Evolutionary conservation across 768 basidiomycete genomes (phyloP).

Genomic region (Leucocoprinus sp.): DNA sequence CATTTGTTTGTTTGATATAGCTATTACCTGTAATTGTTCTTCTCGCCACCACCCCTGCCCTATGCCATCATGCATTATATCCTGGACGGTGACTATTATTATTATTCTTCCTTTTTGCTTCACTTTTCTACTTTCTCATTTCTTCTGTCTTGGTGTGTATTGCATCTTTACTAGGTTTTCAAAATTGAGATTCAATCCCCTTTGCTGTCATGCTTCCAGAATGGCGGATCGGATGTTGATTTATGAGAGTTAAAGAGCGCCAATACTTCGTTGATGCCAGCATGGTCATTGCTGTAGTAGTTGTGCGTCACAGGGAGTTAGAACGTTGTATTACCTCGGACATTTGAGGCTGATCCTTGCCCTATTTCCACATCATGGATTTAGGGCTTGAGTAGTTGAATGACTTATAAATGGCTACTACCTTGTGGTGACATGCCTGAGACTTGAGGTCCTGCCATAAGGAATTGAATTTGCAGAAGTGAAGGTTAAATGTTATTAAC

Average conservation of each 20-base stretch:
- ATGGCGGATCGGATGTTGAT: too few species aligned
- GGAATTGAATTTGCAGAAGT: neutral
- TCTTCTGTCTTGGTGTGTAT: slow-evolving; percentile 8
- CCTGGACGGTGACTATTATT: slow-evolving; percentile 12
- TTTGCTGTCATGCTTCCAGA: slow-evolving; percentile 1
- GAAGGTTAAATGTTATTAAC: neutral
- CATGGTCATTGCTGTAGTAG: neutral
- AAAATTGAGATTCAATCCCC: neutral
- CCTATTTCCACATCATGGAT: neutral
- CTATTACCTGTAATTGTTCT: slow-evolving; percentile 4
- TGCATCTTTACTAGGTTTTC: neutral
- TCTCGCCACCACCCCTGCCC: neutral
- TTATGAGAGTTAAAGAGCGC: neutral
- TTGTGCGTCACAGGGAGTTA: too few species aligned
- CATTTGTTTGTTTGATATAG: slow-evolving; percentile 9
- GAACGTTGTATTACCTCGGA: neutral
- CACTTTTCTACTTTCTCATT: neutral
- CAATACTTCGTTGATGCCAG: neutral
- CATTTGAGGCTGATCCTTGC: neutral
- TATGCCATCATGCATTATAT: slow-evolving; percentile 11
- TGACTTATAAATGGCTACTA: neutral
- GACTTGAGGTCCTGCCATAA: neutral
- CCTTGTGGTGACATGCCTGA: neutral
- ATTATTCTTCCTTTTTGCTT: slow-evolving; percentile 6
- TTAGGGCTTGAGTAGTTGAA: neutral